Evolutionary conservation across 352 stramenopile species (phyloP).

Genomic region (Salisapilia sapeloensis): DNA sequence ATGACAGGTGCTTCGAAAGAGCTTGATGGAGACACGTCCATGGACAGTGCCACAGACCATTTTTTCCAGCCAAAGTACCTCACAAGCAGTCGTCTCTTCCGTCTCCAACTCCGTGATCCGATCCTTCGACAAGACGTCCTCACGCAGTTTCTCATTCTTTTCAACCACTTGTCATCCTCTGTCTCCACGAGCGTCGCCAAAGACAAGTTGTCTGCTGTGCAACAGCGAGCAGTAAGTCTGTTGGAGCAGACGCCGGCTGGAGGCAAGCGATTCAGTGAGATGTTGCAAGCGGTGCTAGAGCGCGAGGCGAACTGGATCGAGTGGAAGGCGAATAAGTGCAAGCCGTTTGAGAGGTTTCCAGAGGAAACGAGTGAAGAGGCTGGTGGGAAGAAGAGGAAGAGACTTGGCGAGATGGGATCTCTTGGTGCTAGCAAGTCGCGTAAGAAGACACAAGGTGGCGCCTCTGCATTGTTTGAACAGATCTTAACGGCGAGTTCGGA

Average conservation of each 20-base stretch:
- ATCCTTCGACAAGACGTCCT: slow-evolving; percentile 81
- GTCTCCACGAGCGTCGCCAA: no score
- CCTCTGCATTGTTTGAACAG: slow-evolving; percentile 46
- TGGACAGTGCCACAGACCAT: slow-evolving; percentile 22
- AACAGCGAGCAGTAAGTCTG: slow-evolving; percentile 55
- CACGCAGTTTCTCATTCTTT: slow-evolving; percentile 74
- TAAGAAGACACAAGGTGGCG: slow-evolving; percentile 5
- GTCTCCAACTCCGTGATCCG: slow-evolving; percentile 80
- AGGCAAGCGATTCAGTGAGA: slow-evolving; percentile 76
- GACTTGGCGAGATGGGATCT: slow-evolving; percentile 22
- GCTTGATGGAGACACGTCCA: slow-evolving; percentile 1
- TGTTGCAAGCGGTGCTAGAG: slow-evolving; percentile 71
- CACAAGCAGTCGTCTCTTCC: slow-evolving; percentile 82
- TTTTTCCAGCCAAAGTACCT: slow-evolving; percentile 89
- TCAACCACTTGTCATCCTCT: slow-evolving; percentile 67
- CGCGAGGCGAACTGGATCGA: slow-evolving; percentile 82
- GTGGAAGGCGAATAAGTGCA: slow-evolving; percentile 84
- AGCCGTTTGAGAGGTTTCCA: slow-evolving; percentile 45
- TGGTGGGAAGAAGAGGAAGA: slow-evolving; percentile 14
- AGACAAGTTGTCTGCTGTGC: slow-evolving; percentile 32
- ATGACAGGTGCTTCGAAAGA: slow-evolving; percentile 6
- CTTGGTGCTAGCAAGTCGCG: slow-evolving; percentile 3
- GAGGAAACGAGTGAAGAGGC: slow-evolving; percentile 6
- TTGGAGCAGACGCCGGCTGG: slow-evolving; percentile 76
- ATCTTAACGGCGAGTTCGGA: slow-evolving; percentile 68